These are phyloP conservation scores for Neltuma alba DNA, from an alignment of 306 rosid species.

Conservation along the genomic window DNA sequence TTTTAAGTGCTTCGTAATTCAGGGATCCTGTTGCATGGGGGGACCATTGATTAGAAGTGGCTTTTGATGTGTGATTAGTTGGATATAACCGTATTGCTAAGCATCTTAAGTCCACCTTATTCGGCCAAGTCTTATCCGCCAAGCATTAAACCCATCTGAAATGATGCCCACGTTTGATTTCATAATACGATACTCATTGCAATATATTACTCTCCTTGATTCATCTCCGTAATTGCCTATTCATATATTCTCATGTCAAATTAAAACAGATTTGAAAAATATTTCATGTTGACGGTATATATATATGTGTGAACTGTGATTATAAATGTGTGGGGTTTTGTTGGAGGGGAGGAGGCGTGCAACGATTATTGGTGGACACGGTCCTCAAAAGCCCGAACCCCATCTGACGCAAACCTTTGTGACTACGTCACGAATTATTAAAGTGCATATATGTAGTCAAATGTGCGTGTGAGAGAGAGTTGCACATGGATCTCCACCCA, in stretches of 20 bases:
- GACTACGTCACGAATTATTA: background rate
- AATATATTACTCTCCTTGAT: too few species aligned
- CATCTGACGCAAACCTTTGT: constrained; percentile 36
- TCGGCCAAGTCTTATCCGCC: background rate
- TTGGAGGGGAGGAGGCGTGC: background rate
- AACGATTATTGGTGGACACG: constrained; percentile 44
- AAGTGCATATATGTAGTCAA: background rate
- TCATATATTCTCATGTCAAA: too few species aligned
- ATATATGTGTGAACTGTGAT: too few species aligned
- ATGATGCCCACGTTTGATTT: background rate
- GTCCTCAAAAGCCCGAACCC: constrained; percentile 35
- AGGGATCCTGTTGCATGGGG: background rate
- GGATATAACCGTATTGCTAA: background rate
- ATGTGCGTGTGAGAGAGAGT: background rate
- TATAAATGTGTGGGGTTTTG: too few species aligned
- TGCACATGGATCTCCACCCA: constrained; percentile 13
- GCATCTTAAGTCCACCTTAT: background rate
- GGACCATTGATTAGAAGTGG: background rate
- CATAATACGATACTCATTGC: too few species aligned
- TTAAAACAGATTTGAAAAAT: background rate
- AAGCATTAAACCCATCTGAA: background rate
- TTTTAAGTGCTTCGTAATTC: background rate
- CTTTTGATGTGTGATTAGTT: background rate
- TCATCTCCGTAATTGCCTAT: background rate
- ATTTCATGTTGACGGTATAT: too few species aligned